phyloP scores from a whole-genome alignment of 108 stramenopile species.

The Fragilariopsis cylindrus region DNA sequence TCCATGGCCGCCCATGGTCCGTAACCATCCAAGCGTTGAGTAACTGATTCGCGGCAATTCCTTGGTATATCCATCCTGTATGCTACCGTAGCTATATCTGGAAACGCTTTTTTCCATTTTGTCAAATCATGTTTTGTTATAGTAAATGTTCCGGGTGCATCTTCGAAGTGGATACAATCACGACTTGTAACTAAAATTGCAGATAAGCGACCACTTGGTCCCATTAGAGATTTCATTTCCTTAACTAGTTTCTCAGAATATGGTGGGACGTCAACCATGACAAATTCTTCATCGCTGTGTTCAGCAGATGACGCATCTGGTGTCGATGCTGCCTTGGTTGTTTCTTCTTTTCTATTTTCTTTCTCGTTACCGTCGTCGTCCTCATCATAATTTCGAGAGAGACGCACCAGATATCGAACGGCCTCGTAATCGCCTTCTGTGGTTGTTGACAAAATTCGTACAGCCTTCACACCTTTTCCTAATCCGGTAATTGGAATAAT shows the following conservation, averaged over 20 bases:
- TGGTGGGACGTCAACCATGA: conserved; percentile 82
- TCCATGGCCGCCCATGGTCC: conserved; percentile 80
- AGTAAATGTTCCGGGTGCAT: conserved; percentile 62
- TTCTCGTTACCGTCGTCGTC: conserved; percentile 19
- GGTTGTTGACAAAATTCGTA: conserved; percentile 40
- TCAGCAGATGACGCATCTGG: not conserved
- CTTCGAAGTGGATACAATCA: conserved; percentile 75
- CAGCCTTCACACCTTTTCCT: conserved; percentile 28
- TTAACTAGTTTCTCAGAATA: conserved; percentile 66
- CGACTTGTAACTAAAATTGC: conserved; percentile 74
- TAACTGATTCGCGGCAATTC: conserved; percentile 67
- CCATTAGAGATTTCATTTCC: conserved; percentile 69
- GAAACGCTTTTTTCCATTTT: conserved; percentile 70
- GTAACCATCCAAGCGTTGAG: conserved; percentile 80
- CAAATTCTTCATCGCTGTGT: conserved; percentile 30
- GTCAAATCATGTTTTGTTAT: conserved; percentile 58
- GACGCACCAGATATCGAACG: conserved; percentile 51
- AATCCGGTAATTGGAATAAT: conserved; percentile 38
- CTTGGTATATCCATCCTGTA: conserved; percentile 80
- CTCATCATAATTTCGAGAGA: conserved; percentile 29
- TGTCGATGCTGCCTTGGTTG: not conserved
- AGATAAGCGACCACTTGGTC: conserved; percentile 46
- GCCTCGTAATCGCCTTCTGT: conserved; percentile 39
- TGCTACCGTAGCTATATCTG: conserved; percentile 48
- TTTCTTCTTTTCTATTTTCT: not conserved